Evolutionary conservation across 495 filamentous ascomycete species (phyloP).

Genomic region (Penicillium canescens): DNA sequence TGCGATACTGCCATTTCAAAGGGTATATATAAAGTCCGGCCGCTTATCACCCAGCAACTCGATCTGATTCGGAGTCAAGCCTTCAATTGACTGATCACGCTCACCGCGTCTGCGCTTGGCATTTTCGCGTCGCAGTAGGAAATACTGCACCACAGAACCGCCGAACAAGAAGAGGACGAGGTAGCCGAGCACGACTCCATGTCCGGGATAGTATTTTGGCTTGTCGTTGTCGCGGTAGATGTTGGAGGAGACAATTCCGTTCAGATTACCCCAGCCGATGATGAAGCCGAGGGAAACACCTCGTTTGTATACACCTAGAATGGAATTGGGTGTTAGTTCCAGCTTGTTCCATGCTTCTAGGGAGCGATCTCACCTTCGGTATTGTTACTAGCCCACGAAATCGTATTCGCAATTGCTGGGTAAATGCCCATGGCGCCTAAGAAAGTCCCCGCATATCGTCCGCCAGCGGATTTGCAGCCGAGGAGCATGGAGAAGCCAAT

Average conservation of each 20-base stretch:
- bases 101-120: constrained; percentile 54
- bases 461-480: constrained; percentile 52
- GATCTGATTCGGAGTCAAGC: constrained; percentile 33
- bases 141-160: constrained; percentile 63
- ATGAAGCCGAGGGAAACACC: constrained; percentile 85
- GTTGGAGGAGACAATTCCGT: constrained; percentile 80
- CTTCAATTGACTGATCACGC: constrained; percentile 64
- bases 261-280: constrained; percentile 92
- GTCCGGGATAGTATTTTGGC: constrained; percentile 58
- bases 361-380: constrained; percentile 57
- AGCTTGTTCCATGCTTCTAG: background rate
- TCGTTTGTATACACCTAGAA: constrained; percentile 76
- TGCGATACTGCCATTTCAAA: constrained; percentile 34
- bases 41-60: constrained; percentile 61
- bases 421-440: constrained; percentile 90
- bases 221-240: constrained; percentile 59
- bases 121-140: constrained; percentile 53
- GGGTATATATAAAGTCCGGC: constrained; percentile 79
- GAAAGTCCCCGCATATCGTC: constrained; percentile 83
- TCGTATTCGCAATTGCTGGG: constrained; percentile 87
- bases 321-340: background rate
- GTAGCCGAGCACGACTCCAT: constrained; percentile 61
- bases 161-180: constrained; percentile 59
- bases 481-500: constrained; percentile 80
- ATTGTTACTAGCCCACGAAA: constrained; percentile 89